Evolutionary conservation across 1,284 basidiomycete species (phyloP), one percentile per base, ranked within the genome.

Genomic region (Pisolithus thermaeus): DNA sequence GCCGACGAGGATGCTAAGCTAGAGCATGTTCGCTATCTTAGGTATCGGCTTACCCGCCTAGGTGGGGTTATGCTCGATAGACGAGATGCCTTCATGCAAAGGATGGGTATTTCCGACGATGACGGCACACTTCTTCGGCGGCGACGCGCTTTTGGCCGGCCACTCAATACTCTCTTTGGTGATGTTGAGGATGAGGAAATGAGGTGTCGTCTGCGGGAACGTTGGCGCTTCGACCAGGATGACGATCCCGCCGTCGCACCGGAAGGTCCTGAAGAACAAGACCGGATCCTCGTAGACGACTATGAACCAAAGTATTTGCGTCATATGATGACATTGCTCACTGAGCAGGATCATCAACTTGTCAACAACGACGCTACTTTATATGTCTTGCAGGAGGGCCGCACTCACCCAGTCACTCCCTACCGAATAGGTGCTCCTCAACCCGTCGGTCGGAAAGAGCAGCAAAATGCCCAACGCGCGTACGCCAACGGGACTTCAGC

Each of bases 1-100:
- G 62, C 64, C 20, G 61, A 67, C 42, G 61, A 70, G 8, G 61
- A 48, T 28, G 47, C 39, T n/a, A 70, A 18, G 58, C 62, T 28
- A 56, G 68, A 55, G 69, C 73, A 51, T 75, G 76, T 49, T 71
- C 87, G 66, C 16, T 68, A 62, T 11, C 79, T 91, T 54, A 87
- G 93, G 52, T 63, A 88, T 46, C 84, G 93, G 9, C 67, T 79
- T 52, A 92, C 91, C 7, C 87, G 92, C 54, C 90, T 89, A 42
- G 92, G 94, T 3, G 79, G 90, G 28, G 66, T 85, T n/a, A 72
- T 83, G 56, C 61, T 97, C 7, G 94, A 97, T 68, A 80, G 93
- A 43, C 80, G 86, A 12, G 69, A 74, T 48, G 66, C 73, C 7
- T 61, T 69, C 37, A 56, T 56, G 22, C 55, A 56, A 47, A 56